phyloP scores from a whole-genome alignment of 345 rosid genomes.

The Brassica napus region Da-Ae NC_063440.1:7080501-7081000 shows the following conservation, averaged over 20 bases:
- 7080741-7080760: constrained; percentile 64
- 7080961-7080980: constrained; percentile 59
- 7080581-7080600: constrained; percentile 67
- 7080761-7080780: constrained; percentile 73
- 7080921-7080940: constrained; percentile 47
- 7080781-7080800: constrained; percentile 84
- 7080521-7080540: not conserved
- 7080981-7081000: constrained; percentile 8
- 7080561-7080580: no score
- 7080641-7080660: constrained; percentile 93
- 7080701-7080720: constrained; percentile 74
- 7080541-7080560: not conserved
- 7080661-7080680: constrained; percentile 99
- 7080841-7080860: constrained; percentile 14
- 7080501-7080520: not conserved
- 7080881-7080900: not conserved
- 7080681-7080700: constrained; percentile 70
- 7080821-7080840: not conserved
- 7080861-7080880: not conserved
- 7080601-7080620: constrained; percentile 41
- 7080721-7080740: constrained; percentile 86
- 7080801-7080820: constrained; percentile 72
- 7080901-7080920: constrained; percentile 48
- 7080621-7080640: constrained; percentile 56
- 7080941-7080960: constrained; percentile 48